These are phyloP conservation scores for Ceratobasidium sp. DNA, from an alignment of 1,284 basidiomycete genomes.

Conservation along the genomic window DNA sequence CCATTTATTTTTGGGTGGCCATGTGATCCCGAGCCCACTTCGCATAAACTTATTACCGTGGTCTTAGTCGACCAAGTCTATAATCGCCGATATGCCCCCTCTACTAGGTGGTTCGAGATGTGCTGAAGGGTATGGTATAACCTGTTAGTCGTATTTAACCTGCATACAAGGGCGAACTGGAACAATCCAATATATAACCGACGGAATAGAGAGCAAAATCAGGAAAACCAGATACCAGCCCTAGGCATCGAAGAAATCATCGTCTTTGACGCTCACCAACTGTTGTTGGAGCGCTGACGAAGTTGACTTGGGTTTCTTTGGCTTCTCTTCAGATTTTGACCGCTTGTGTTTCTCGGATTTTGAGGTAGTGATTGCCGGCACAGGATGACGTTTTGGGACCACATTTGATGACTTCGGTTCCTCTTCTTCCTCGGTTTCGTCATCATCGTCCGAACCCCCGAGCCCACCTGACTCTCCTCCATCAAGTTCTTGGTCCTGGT, in stretches of 20 bases:
- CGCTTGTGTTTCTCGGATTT: constrained; percentile 7
- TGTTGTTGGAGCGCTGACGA: constrained; percentile 3
- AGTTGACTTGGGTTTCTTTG: constrained; percentile 16
- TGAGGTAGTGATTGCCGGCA: neutral
- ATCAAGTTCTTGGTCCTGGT: constrained; percentile 30
- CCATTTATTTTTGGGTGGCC: no score
- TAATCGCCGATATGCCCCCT: no score
- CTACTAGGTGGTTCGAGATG: no score
- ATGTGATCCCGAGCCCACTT: no score
- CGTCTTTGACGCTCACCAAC: constrained; percentile 18
- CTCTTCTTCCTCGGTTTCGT: constrained; percentile 44
- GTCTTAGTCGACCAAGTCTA: no score
- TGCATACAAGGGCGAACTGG: neutral
- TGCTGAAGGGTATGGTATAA: no score
- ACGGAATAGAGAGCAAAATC: neutral
- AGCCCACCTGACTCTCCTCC: constrained; percentile 25
- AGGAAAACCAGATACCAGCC: neutral
- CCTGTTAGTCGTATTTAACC: no score
- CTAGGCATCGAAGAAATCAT: constrained; percentile 34
- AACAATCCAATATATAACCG: neutral
- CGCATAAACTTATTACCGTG: no score
- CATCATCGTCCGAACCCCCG: constrained; percentile 41
- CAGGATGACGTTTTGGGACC: neutral
- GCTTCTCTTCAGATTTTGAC: constrained; percentile 16
- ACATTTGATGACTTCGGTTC: constrained; percentile 9